Percentiles rank a stretch among this genome's conserved stretches.
phyloP scores from a whole-genome alignment of 768 basidiomycete species.

The Naganishia kalamii region DNA sequence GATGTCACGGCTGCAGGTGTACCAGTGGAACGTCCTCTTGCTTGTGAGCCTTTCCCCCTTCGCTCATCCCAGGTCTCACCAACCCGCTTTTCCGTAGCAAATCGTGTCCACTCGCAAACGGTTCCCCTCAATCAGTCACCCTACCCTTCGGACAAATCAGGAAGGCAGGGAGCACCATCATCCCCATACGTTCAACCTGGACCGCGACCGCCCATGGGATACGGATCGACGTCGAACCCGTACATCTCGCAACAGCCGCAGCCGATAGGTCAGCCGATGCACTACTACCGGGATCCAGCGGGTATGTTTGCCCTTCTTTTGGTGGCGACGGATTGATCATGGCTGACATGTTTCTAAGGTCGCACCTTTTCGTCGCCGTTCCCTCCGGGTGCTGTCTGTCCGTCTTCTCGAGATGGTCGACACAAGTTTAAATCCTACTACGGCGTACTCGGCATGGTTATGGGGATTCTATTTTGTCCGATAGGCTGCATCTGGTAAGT shows the following conservation, averaged over 20 bases:
- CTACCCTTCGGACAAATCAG: constrained; percentile 2
- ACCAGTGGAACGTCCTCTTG: background rate
- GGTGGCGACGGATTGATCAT: background rate
- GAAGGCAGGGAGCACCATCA: background rate
- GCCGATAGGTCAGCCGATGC: constrained; percentile 4
- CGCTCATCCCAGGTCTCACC: background rate
- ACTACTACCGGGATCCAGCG: constrained; percentile 16
- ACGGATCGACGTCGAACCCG: background rate
- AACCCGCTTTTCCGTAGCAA: background rate
- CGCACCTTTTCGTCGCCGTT: constrained; percentile 3
- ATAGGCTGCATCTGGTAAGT: constrained; percentile 21
- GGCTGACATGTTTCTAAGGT: background rate
- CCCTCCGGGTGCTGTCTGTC: constrained; percentile 7
- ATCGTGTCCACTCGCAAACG: background rate
- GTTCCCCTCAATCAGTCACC: background rate
- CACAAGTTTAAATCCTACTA: background rate
- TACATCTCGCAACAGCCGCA: background rate
- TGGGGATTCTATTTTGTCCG: constrained; percentile 15
- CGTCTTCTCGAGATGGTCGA: background rate
- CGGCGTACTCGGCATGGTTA: constrained; percentile 10
- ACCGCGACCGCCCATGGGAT: background rate
- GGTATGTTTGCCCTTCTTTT: background rate
- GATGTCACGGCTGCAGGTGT: constrained; percentile 1
- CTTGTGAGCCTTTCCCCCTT: background rate
- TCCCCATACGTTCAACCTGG: background rate